These are phyloP conservation scores for Trametes coccinea DNA, from an alignment of 768 basidiomycete species.

Conservation along the genomic window DNA sequence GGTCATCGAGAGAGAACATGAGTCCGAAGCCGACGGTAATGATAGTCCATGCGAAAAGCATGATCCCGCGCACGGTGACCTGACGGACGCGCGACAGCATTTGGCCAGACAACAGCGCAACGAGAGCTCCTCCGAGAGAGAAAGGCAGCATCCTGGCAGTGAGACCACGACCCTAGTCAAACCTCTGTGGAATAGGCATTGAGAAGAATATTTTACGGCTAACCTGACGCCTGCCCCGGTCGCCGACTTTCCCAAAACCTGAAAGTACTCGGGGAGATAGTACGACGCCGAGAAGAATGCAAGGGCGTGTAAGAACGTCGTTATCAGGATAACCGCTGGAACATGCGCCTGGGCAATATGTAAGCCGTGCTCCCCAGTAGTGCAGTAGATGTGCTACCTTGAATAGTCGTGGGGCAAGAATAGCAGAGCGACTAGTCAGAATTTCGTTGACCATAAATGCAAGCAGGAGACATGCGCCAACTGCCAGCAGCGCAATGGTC, in stretches of 20 bases:
- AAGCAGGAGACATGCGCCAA: constrained; percentile 57
- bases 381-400: constrained; percentile 40
- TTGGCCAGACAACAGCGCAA: constrained; percentile 58
- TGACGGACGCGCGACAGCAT: constrained; percentile 43
- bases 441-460: constrained; percentile 56
- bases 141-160: constrained; percentile 65
- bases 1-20: constrained; percentile 64
- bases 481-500: constrained; percentile 59
- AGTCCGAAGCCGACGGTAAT: constrained; percentile 69
- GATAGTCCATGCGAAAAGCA: constrained; percentile 59
- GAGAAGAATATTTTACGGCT: constrained; percentile 35
- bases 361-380: constrained; percentile 37
- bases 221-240: constrained; percentile 60
- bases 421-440: constrained; percentile 63
- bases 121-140: constrained; percentile 57
- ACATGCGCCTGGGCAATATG: constrained; percentile 52
- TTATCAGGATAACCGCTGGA: constrained; percentile 52
- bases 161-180: background rate
- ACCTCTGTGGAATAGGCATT: background rate
- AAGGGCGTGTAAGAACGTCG: constrained; percentile 60
- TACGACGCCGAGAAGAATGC: constrained; percentile 61
- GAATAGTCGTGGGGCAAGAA: constrained; percentile 77
- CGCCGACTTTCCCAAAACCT: constrained; percentile 72
- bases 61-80: constrained; percentile 52
- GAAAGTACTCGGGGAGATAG: constrained; percentile 77